Evolutionary conservation across 73 alveolate genomes (phyloP).

Genomic region (Symbiodinium natans): DNA sequence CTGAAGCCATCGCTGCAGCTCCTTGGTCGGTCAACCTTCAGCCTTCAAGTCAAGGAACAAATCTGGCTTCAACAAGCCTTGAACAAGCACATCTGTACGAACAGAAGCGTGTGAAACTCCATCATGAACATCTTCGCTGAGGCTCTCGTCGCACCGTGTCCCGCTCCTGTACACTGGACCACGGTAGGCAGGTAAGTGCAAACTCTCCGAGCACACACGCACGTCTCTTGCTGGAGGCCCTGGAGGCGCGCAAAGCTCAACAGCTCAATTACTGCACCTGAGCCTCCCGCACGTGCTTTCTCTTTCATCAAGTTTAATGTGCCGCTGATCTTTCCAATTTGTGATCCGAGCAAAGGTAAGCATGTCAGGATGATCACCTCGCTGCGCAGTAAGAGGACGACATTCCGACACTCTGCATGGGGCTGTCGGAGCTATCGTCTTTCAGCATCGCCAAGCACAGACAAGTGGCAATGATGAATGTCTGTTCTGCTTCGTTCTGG

Average conservation of each 20-base stretch:
- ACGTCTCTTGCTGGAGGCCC: not conserved
- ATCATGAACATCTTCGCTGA: not conserved
- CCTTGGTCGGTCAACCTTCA: no score
- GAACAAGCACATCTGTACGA: no score
- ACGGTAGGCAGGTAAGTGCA: not conserved
- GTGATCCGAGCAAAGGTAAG: constrained; percentile 20
- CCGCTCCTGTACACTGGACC: not conserved
- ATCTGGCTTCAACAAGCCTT: no score
- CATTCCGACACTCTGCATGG: not conserved
- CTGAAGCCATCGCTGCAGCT: constrained; percentile 16
- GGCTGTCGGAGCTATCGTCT: not conserved
- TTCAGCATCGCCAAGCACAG: no score
- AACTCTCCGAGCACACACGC: not conserved
- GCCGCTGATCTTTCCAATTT: constrained; percentile 31
- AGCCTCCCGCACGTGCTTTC: not conserved
- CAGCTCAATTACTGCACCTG: no score
- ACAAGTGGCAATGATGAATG: not conserved
- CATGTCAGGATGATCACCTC: constrained; percentile 42
- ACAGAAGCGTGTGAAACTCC: no score
- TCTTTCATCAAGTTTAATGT: constrained; percentile 38
- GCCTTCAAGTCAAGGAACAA: no score
- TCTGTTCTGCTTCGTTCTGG: constrained; percentile 18
- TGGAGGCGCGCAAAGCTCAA: no score
- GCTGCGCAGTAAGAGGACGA: not conserved
- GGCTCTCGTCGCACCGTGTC: not conserved